A percentile compares a stretch with the other conserved stretches of the same genome.
Conservation (phyloP, 2,329 filamentous ascomycete species). For the Triangularia setosa region DNA sequence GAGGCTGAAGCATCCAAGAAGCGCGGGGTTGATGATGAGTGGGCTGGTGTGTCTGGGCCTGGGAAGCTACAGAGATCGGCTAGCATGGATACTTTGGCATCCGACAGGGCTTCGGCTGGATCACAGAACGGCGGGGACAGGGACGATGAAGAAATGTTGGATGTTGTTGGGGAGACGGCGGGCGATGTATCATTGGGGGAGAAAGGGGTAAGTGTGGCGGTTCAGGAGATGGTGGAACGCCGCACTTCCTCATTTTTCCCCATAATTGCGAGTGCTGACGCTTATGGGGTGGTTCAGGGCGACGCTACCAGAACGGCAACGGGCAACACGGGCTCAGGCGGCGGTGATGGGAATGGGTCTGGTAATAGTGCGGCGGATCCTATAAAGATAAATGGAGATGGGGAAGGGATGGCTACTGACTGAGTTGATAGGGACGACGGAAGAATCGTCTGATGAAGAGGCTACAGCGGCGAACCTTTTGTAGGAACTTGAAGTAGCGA, state of each 20-base stretch:
- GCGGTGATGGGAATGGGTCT: neutral
- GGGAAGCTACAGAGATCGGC: conserved; percentile 45
- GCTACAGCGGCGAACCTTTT: neutral
- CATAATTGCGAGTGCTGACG: neutral
- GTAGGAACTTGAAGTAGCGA: neutral
- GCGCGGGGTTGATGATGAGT: neutral
- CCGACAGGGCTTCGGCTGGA: conserved; percentile 41
- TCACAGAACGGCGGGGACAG: conserved; percentile 9
- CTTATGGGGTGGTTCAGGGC: neutral
- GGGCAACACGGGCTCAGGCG: neutral
- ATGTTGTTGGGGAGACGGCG: neutral
- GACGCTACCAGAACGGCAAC: neutral
- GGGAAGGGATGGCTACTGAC: neutral
- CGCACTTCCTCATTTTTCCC: neutral
- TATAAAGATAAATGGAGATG: neutral
- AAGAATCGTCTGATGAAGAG: neutral
- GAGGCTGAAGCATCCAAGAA: neutral
- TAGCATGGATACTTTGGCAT: conserved; percentile 46
- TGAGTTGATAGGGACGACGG: neutral
- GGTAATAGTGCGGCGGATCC: neutral
- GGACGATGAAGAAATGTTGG: conserved; percentile 32
- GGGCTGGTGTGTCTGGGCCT: conserved; percentile 21
- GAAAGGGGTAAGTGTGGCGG: neutral
- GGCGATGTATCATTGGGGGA: neutral
- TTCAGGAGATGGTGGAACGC: neutral